Base-by-base conservation (phyloP, 208 protist genomes). In the Leishmania tarentolae region DNA sequence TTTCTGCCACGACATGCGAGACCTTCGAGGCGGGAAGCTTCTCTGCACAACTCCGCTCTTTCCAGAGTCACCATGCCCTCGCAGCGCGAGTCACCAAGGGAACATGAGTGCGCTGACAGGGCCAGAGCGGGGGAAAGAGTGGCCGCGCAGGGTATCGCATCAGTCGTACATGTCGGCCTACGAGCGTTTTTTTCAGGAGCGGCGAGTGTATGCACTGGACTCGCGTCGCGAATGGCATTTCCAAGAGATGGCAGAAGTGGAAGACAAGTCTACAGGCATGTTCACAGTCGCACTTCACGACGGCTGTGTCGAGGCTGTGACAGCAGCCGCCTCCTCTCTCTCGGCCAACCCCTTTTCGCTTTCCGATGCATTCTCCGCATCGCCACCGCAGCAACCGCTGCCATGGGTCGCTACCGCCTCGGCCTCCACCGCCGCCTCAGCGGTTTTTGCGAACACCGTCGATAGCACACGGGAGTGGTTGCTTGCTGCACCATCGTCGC, bases 151-250 rank as follows among this genome's bases (percentile, higher is more conserved):
- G 15, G 37, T 44, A 44, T 46, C 9, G 75, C 80, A 11, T n/a
- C 80, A 47, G 37, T 28, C 42, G 28, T 70, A 44, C 40, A 84
- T 78, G 76, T 75, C 75, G 65, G 82, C 80, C 40, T 93, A 94
- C 80, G 90, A 96, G 73, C 85, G 83, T 59, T 93, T 96, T 74
- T 87, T 87, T 56, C 79, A 87, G 31, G 90, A 94, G 84, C 84
- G 80, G 0, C 91, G 84, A n/a, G 50, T 95, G 28, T 95, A 97
- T 83, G 88, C 83, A 57, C 80, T 94, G n/a, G 93, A 95, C 80
- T 76, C 89, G 28, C 84, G 83, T n/a, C 87, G 93, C 3, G 89
- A 93, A 75, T 95, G 90, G 91, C 82, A 93, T 66, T 92, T 95
- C 79, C 88, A 87, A 53, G 93, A 95, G 50, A 44, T 87, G 59